phyloP scores from a whole-genome alignment of 75 land plant genomes.

The Pseudotsuga menziesii region DNA sequence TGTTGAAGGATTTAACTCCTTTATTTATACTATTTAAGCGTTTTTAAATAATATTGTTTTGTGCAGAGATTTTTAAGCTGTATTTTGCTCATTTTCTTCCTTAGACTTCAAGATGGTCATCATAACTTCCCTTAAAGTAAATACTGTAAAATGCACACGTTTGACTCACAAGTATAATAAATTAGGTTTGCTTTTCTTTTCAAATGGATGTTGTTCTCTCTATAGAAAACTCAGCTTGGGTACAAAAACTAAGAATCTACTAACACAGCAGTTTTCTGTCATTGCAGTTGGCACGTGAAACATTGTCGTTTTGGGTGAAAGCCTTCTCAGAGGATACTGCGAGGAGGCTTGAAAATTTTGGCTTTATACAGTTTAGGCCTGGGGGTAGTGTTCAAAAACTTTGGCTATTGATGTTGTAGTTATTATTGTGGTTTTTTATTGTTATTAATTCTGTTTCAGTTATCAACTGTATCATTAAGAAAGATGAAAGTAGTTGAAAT shows the following conservation, averaged over 20 bases:
- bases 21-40: neutral
- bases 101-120: neutral
- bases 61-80: neutral
- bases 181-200: neutral
- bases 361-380: constrained; percentile 90
- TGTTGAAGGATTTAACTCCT: no score
- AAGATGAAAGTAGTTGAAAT: no score
- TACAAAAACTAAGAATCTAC: neutral
- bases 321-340: constrained; percentile 95
- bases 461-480: no score
- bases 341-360: constrained; percentile 94
- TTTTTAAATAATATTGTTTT: neutral
- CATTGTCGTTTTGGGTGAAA: constrained; percentile 96
- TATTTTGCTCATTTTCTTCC: neutral
- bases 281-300: constrained; percentile 88
- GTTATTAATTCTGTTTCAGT: neutral
- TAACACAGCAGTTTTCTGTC: constrained; percentile 8
- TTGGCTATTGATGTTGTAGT: neutral
- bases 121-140: neutral
- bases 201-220: neutral
- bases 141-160: neutral
- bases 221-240: neutral
- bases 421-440: neutral
- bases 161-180: neutral
- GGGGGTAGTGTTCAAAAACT: constrained; percentile 58